Evolutionary conservation across 306 rosid genomes (phyloP).

Genomic region (Trichosanthes cucumerina): DNA sequence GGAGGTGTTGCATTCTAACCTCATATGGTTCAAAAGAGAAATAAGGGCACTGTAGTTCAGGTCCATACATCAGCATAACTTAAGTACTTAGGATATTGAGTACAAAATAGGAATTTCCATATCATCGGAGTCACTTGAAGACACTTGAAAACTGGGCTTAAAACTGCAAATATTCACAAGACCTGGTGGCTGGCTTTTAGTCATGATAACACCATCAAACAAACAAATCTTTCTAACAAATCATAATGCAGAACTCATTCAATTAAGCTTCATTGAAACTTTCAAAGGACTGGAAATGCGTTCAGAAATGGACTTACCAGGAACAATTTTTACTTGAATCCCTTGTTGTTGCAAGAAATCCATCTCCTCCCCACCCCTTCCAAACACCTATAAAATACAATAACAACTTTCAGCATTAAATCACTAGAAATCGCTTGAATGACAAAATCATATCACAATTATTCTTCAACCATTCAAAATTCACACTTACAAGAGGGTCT

Average conservation of each 20-base stretch:
- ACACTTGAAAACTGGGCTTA: not conserved
- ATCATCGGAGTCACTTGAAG: not conserved
- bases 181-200: not conserved
- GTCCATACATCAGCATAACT: not conserved
- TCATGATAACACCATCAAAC: not conserved
- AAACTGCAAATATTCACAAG: no score
- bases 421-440: not conserved
- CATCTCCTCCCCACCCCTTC: conserved; percentile 98
- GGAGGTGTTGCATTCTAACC: not conserved
- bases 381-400: conserved; percentile 66
- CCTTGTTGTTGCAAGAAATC: conserved; percentile 90
- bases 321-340: conserved; percentile 83
- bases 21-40: not conserved
- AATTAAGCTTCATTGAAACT: not conserved
- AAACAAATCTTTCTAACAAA: not conserved
- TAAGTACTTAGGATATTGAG: not conserved
- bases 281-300: not conserved
- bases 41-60: not conserved
- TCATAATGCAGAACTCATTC: not conserved
- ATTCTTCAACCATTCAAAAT: not conserved
- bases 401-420: not conserved
- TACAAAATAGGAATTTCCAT: not conserved
- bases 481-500: conserved; percentile 76
- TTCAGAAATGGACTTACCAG: conserved; percentile 41
- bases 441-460: not conserved